Percentiles rank a stretch among this genome's conserved stretches.
Conservation (phyloP, 441 rosid species). For the Adansonia madagascariensis region DNA sequence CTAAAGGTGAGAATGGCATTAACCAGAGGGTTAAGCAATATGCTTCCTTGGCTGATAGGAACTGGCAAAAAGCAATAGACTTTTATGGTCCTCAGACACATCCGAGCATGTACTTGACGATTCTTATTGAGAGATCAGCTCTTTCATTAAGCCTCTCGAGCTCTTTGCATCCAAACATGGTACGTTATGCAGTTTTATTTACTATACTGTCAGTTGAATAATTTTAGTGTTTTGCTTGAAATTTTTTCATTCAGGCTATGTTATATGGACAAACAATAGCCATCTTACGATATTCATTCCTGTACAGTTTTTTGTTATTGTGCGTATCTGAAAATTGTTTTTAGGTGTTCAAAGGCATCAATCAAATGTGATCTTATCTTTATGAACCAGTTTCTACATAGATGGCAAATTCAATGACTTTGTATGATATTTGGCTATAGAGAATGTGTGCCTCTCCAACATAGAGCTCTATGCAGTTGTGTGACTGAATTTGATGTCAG, state of each 20-base stretch:
- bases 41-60: constrained; percentile 83
- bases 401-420: background rate
- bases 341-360: background rate
- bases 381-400: background rate
- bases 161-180: constrained; percentile 54
- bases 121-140: constrained; percentile 72
- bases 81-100: constrained; percentile 72
- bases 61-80: constrained; percentile 82
- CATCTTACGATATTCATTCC: background rate
- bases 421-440: background rate
- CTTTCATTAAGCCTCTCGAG: constrained; percentile 62
- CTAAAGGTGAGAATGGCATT: constrained; percentile 53
- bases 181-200: constrained; percentile 40
- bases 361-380: background rate
- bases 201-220: constrained; percentile 3
- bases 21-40: constrained; percentile 80
- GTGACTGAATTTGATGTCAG: background rate
- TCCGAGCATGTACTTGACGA: constrained; percentile 73
- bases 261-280: background rate
- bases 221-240: background rate
- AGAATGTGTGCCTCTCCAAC: background rate
- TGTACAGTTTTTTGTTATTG: background rate
- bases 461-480: background rate
- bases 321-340: background rate
- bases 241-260: background rate